Conservation (phyloP, 371 early-diverging fungal genomes). For the Mortierella sp. region DNA sequence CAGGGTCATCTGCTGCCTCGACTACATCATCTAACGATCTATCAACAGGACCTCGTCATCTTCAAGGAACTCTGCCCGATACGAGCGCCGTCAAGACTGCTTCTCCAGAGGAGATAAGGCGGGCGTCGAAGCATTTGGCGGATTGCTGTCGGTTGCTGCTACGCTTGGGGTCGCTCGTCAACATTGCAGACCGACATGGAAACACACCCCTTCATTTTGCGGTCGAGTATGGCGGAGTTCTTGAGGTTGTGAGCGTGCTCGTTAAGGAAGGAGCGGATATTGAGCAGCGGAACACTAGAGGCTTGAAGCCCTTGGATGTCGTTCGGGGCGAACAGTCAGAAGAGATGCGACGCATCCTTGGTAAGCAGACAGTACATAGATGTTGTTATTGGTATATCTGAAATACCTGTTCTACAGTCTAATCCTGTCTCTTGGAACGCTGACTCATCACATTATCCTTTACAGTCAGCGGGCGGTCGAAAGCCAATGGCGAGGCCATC, state of each 20-base stretch:
- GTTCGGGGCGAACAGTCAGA: conserved; percentile 53
- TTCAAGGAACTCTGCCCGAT: conserved; percentile 28
- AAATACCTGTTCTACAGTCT: no score
- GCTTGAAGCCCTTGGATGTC: conserved; percentile 64
- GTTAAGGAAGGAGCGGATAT: conserved; percentile 42
- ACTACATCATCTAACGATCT: conserved; percentile 47
- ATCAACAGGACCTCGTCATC: conserved; percentile 26
- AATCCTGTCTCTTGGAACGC: no score
- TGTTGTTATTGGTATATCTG: no score
- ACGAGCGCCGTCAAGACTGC: conserved; percentile 25
- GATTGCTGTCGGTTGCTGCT: conserved; percentile 64
- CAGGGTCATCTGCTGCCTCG: conserved; percentile 40
- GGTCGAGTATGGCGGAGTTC: conserved; percentile 67
- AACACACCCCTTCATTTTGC: conserved; percentile 80
- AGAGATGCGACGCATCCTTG: conserved; percentile 44
- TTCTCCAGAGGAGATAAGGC: conserved; percentile 40
- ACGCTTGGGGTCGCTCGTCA: conserved; percentile 67
- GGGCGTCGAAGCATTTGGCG: conserved; percentile 57
- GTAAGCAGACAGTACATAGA: conserved; percentile 21
- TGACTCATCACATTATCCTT: no score
- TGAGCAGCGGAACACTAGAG: conserved; percentile 62
- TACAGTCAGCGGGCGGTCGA: conserved; percentile 28
- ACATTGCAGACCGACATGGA: conserved; percentile 71
- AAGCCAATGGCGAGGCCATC: neutral
- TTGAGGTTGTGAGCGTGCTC: conserved; percentile 65